Evolutionary conservation across 192 early-diverging fungal species (phyloP).

Genomic region (Chytriomyces sp.): DNA sequence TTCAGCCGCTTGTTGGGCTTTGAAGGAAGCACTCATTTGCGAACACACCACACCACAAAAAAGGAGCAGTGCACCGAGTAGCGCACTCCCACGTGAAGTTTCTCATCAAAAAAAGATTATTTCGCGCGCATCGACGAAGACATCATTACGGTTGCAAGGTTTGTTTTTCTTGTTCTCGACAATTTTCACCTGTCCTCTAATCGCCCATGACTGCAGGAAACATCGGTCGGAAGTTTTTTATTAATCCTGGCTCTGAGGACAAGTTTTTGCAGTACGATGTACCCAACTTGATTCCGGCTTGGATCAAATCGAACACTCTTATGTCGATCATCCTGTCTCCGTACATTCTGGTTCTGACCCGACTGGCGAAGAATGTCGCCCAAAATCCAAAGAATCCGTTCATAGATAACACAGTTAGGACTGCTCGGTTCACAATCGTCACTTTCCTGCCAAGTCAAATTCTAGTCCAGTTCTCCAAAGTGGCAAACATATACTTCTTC

Average conservation of each 20-base stretch:
- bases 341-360: constrained; percentile 4
- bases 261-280: constrained; percentile 22
- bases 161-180: background rate
- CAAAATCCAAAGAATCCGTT: constrained; percentile 10
- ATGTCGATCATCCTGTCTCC: constrained; percentile 17
- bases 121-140: background rate
- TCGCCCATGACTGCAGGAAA: background rate
- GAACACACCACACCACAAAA: background rate
- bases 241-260: constrained; percentile 14
- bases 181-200: background rate
- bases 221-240: constrained; percentile 20
- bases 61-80: background rate
- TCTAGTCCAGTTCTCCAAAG: constrained; percentile 67
- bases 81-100: background rate
- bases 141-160: background rate
- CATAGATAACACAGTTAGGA: constrained; percentile 61
- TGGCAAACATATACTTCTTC: constrained; percentile 72
- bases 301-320: constrained; percentile 23
- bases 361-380: background rate
- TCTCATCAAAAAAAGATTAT: background rate
- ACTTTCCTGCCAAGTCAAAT: constrained; percentile 68
- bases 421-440: constrained; percentile 62
- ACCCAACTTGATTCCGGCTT: background rate
- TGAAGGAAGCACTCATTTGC: background rate
- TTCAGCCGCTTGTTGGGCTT: background rate